phyloP scores from a whole-genome alignment of 2,329 filamentous ascomycete species.

The Teratosphaeria viscida region DNA sequence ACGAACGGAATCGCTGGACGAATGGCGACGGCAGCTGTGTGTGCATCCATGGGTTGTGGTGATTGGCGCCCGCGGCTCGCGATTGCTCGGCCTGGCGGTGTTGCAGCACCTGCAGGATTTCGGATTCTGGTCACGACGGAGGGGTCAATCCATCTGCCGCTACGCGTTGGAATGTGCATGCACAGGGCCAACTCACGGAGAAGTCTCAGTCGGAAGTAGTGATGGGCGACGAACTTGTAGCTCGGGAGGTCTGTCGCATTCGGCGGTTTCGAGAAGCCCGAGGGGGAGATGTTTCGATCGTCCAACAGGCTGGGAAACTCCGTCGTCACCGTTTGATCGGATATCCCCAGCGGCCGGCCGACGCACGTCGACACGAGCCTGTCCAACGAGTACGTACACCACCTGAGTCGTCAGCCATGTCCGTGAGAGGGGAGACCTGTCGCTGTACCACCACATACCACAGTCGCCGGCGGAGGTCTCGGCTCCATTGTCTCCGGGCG shows the following conservation, averaged over 20 bases:
- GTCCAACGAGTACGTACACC: constrained; percentile 93
- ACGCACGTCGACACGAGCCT: constrained; percentile 92
- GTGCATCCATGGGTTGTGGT: constrained; percentile 62
- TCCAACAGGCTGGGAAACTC: constrained; percentile 85
- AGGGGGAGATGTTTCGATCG: constrained; percentile 74
- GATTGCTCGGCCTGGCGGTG: constrained; percentile 80
- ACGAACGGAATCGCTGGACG: constrained; percentile 70
- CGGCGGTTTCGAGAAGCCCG: constrained; percentile 57
- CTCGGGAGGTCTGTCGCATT: constrained; percentile 47
- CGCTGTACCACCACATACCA: constrained; percentile 46
- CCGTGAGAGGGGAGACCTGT: not conserved
- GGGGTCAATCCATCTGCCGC: not conserved
- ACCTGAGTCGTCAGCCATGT: constrained; percentile 29
- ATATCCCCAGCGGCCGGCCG: constrained; percentile 83
- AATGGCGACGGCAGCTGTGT: constrained; percentile 75
- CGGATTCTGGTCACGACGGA: constrained; percentile 53
- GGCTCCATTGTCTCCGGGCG: constrained; percentile 67
- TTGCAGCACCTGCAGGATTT: constrained; percentile 88
- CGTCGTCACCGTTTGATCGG: constrained; percentile 92
- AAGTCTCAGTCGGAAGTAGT: constrained; percentile 81
- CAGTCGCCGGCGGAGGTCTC: constrained; percentile 73
- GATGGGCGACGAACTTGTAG: constrained; percentile 83
- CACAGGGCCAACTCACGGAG: constrained; percentile 30
- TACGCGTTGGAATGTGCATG: not conserved
- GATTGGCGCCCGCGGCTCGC: constrained; percentile 53